These are phyloP conservation scores for Paraconiothyrium sp. DNA, from an alignment of 2,329 filamentous ascomycete species.

Conservation along the genomic window DNA sequence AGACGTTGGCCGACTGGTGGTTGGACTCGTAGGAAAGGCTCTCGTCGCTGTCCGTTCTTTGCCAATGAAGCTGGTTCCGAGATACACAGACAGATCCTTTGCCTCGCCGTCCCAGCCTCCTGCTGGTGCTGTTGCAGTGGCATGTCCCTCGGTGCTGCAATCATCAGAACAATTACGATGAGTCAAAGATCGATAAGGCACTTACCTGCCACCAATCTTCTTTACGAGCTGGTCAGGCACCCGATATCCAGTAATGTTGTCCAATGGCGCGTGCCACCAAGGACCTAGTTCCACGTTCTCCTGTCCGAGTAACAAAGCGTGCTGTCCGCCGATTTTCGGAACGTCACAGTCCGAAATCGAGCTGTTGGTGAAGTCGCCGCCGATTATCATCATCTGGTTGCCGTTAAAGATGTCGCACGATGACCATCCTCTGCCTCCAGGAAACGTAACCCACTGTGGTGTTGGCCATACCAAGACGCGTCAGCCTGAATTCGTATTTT, in stretches of 20 bases:
- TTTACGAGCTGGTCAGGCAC: slow-evolving; percentile 59
- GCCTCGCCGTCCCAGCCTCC: slow-evolving; percentile 54
- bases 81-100: slow-evolving; percentile 60
- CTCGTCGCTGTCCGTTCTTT: slow-evolving; percentile 60
- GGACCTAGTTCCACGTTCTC: slow-evolving; percentile 46
- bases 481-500: not conserved
- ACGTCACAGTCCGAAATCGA: slow-evolving; percentile 60
- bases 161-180: slow-evolving; percentile 12
- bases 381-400: slow-evolving; percentile 69
- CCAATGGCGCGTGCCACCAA: slow-evolving; percentile 29
- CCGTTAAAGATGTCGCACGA: slow-evolving; percentile 63
- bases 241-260: slow-evolving; percentile 37
- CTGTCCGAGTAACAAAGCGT: slow-evolving; percentile 62
- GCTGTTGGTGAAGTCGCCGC: slow-evolving; percentile 62
- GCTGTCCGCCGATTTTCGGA: slow-evolving; percentile 61
- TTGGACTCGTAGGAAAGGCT: slow-evolving; percentile 31
- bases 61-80: slow-evolving; percentile 58
- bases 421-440: slow-evolving; percentile 57
- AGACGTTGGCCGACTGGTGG: slow-evolving; percentile 21
- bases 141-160: slow-evolving; percentile 55
- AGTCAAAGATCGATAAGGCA: slow-evolving; percentile 18
- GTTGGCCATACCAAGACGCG: slow-evolving; percentile 27
- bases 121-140: slow-evolving; percentile 60
- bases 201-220: slow-evolving; percentile 51
- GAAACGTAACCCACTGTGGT: slow-evolving; percentile 43